phyloP scores from a whole-genome alignment of 2,329 filamentous ascomycete species.

The Knoxdaviesia capensis region DNA sequence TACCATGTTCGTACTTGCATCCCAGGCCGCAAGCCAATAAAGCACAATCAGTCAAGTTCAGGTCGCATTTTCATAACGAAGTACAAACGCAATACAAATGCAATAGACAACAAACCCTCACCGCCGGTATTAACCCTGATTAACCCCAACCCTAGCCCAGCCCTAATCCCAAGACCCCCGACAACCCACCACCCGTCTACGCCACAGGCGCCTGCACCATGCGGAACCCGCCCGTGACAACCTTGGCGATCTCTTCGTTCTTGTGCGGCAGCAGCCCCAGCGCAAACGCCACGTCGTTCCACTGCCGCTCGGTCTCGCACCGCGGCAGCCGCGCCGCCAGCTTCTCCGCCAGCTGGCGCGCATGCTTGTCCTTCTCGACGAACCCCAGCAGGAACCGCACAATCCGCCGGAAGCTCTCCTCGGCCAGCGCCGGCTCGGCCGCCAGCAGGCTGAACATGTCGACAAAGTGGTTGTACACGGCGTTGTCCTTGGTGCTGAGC shows the following conservation, averaged over 20 bases:
- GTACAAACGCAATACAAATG: no score
- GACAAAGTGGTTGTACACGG: constrained; percentile 97
- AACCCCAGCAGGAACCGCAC: constrained; percentile 88
- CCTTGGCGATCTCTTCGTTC: constrained; percentile 71
- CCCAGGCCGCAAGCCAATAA: no score
- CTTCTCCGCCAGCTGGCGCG: constrained; percentile 83
- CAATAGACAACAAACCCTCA: no score
- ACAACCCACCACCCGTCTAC: not conserved
- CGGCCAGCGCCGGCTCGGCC: constrained; percentile 59
- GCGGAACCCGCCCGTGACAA: constrained; percentile 57
- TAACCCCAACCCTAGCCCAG: no score
- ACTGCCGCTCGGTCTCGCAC: constrained; percentile 85
- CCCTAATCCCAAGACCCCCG: no score
- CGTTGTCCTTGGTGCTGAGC: constrained; percentile 93
- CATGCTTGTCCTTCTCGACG: constrained; percentile 98
- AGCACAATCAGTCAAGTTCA: no score
- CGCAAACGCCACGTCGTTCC: constrained; percentile 93
- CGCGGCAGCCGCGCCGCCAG: constrained; percentile 67
- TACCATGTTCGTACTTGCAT: no score
- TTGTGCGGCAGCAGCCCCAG: constrained; percentile 79
- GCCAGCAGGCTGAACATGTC: constrained; percentile 95
- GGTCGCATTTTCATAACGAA: no score
- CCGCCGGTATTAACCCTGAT: no score
- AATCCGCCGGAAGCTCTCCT: constrained; percentile 71
- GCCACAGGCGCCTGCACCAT: constrained; percentile 39